Conservation (phyloP, 768 basidiomycete species). For the Mrakia gelida region DNA sequence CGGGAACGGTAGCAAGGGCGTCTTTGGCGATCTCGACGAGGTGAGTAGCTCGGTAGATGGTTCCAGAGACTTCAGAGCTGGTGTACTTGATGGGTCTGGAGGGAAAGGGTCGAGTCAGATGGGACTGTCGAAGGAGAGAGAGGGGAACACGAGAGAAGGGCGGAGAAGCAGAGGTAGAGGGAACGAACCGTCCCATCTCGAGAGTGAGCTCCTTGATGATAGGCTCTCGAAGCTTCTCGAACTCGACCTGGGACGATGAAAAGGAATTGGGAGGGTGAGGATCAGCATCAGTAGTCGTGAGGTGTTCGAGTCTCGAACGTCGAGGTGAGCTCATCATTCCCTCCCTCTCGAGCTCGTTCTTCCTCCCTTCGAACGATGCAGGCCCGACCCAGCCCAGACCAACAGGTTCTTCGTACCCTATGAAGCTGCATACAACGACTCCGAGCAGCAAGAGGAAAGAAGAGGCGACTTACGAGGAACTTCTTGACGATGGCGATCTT, state of each 20-base stretch:
- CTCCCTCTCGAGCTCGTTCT: neutral
- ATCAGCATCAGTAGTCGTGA: neutral
- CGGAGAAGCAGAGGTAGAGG: neutral
- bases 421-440: too few relatives aligned
- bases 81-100: conserved; percentile 71
- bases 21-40: conserved; percentile 77
- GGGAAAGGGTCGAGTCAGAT: neutral
- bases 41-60: conserved; percentile 74
- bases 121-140: neutral
- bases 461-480: conserved; percentile 58
- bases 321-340: neutral
- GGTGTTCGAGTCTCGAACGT: neutral
- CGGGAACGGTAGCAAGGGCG: conserved; percentile 66
- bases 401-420: neutral
- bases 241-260: conserved; percentile 48
- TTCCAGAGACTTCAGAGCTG: conserved; percentile 73
- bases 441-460: conserved; percentile 34
- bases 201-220: conserved; percentile 70
- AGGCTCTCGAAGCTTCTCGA: conserved; percentile 55
- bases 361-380: neutral
- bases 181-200: conserved; percentile 83
- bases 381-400: neutral
- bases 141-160: neutral
- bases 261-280: too few relatives aligned
- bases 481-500: conserved; percentile 65